Evolutionary conservation across 148 eudicot genomes (phyloP).

Genomic region (Cornus kousa): DNA sequence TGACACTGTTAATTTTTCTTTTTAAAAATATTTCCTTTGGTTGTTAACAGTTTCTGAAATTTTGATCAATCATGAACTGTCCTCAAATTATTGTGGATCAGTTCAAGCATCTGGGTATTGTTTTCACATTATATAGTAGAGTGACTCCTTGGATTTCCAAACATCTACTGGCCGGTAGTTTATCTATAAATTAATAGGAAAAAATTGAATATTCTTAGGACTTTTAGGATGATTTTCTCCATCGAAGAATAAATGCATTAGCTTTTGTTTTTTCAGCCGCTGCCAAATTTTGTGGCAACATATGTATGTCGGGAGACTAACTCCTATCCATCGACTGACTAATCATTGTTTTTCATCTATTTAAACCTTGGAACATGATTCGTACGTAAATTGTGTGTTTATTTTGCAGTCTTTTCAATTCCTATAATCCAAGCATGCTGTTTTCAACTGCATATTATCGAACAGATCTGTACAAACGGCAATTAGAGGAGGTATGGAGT

Average conservation of each 20-base stretch:
- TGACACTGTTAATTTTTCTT: too few species aligned
- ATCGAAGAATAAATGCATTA: neutral
- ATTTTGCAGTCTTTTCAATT: slow-evolving; percentile 71
- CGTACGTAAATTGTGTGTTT: neutral
- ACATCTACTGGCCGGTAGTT: too few species aligned
- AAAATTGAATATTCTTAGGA: neutral
- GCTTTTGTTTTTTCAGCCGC: neutral
- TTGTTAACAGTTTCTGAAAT: too few species aligned
- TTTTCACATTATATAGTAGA: too few species aligned
- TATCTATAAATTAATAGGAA: too few species aligned
- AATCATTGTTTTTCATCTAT: slow-evolving; percentile 1
- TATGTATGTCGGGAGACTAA: neutral
- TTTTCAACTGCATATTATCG: slow-evolving; percentile 94
- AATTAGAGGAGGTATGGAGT: slow-evolving; percentile 67
- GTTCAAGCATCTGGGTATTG: too few species aligned
- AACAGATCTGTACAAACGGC: slow-evolving; percentile 77
- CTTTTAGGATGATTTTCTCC: neutral
- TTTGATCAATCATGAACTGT: too few species aligned
- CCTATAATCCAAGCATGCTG: slow-evolving; percentile 74
- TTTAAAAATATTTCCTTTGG: too few species aligned
- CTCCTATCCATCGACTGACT: neutral
- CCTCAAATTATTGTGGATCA: too few species aligned
- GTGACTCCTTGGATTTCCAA: too few species aligned
- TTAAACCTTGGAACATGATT: neutral
- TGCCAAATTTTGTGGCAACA: neutral